Base-by-base conservation (phyloP, 768 basidiomycete species). In the Phanerochaete sordida region DNA sequence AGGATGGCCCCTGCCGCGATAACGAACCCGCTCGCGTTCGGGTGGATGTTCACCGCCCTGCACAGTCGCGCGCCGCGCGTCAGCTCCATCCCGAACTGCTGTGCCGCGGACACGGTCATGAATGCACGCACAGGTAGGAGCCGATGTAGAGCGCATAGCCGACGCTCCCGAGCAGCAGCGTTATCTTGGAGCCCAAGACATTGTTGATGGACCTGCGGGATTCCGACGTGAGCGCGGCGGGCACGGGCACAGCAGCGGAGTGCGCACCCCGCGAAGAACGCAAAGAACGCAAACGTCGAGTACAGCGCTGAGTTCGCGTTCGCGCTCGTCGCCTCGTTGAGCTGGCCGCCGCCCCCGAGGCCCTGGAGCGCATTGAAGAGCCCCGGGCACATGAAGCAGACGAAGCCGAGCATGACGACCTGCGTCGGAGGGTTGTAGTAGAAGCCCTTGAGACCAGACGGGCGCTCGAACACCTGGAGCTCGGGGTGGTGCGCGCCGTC, bases 311-410 rank as follows among this genome's bases (percentile, higher is more conserved):
- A 75, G 66, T 87, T 86, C 2, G 88, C 81, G 65, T 93, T 90
- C 19, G 89, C 84, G 67, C 81, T 83, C 13, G 85, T 88, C 3
- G 76, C 77, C 13, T 83, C 68, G 66, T 89, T 84, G 44, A 90
- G 69, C 73, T 88, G 87, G 3, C 92, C 92, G 48, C 88, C 90
- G 47, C 80, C 91, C 3, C 93, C 92, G 47, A 95, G 79, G 33
- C 91, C 90, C 57, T 83, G 87, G 66, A 92, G 75, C 0, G 90
- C 85, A 67, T 92, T 93, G 74, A 90, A 92, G 58, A 91, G 80
- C 59, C 91, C 90, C 70, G 74, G 74, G 58, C 76, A 74, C 68
- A 80, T 72, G 69, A 81, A 80, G 63, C 88, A 88, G 50, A 91
- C 84, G 49, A 91, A 78, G 44, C 88, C 90, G 19, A 91, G 76